A percentile compares a stretch with the other conserved stretches of the same genome.
Conservation (phyloP, 2,329 filamentous ascomycete species). For the Knoxdaviesia capensis region DNA sequence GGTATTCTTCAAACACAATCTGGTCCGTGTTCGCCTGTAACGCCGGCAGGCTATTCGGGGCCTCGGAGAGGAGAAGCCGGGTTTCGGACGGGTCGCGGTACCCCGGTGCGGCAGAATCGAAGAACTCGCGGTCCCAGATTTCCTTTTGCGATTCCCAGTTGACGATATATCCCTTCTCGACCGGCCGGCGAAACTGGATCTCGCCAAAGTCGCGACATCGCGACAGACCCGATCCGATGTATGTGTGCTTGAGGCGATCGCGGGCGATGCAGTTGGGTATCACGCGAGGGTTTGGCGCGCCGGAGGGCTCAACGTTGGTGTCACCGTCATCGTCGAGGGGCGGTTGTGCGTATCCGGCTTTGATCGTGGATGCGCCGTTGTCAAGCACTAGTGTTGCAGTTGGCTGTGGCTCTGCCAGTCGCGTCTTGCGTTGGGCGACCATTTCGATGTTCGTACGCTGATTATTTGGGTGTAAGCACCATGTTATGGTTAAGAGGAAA, state of each 20-base stretch:
- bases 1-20: constrained; percentile 94
- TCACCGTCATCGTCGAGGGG: constrained; percentile 13
- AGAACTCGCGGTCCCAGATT: constrained; percentile 83
- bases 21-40: constrained; percentile 86
- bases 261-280: constrained; percentile 83
- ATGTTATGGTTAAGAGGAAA: no score
- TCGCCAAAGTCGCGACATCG: constrained; percentile 79
- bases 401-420: constrained; percentile 20
- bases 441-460: neutral
- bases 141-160: constrained; percentile 95
- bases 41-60: constrained; percentile 60
- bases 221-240: constrained; percentile 60
- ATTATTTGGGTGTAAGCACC: no score
- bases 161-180: constrained; percentile 87
- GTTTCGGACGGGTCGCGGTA: constrained; percentile 61
- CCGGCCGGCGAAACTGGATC: constrained; percentile 65
- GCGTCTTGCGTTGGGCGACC: neutral
- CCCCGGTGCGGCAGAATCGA: constrained; percentile 37
- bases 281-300: constrained; percentile 28
- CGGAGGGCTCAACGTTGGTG: no score
- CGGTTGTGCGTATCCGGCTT: constrained; percentile 54
- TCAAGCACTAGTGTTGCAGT: constrained; percentile 67
- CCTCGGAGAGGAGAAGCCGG: constrained; percentile 69
- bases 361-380: constrained; percentile 81
- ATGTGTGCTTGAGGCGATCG: constrained; percentile 58